Percentiles rank a stretch among this genome's conserved stretches.
These are phyloP conservation scores for Pleurotus sapidus DNA, from an alignment of 768 basidiomycete genomes.

Conservation along the genomic window DNA sequence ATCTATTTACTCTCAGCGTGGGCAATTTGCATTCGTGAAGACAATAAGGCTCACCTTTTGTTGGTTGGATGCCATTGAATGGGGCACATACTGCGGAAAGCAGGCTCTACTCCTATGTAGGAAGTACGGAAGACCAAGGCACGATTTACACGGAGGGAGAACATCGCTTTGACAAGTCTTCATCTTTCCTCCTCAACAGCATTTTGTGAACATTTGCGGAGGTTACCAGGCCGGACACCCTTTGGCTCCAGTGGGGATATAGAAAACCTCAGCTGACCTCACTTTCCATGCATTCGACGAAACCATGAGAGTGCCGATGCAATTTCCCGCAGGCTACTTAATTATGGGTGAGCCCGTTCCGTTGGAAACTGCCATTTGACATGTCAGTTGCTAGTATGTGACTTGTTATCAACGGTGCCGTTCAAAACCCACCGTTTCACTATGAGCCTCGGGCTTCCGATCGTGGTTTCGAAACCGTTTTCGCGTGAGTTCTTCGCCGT, in stretches of 20 bases:
- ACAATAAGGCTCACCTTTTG: not conserved
- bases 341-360: not conserved
- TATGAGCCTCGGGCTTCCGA: not conserved
- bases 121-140: not conserved
- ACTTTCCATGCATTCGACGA: not conserved
- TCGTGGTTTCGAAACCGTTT: not conserved
- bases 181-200: not conserved
- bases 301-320: not conserved
- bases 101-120: not conserved
- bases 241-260: not conserved
- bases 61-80: not conserved
- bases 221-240: not conserved
- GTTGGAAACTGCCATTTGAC: not conserved
- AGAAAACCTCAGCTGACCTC: not conserved
- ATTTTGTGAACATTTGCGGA: not conserved
- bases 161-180: not conserved
- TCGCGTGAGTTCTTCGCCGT: not conserved
- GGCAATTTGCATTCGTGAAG: not conserved
- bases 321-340: not conserved
- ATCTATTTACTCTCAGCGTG: not conserved
- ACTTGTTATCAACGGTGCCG: not conserved
- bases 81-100: not conserved
- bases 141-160: not conserved
- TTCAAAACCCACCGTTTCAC: not conserved
- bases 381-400: not conserved